These are phyloP conservation scores for Colletotrichum sublineola DNA, from an alignment of 2,329 filamentous ascomycete genomes.

Conservation along the genomic window DNA sequence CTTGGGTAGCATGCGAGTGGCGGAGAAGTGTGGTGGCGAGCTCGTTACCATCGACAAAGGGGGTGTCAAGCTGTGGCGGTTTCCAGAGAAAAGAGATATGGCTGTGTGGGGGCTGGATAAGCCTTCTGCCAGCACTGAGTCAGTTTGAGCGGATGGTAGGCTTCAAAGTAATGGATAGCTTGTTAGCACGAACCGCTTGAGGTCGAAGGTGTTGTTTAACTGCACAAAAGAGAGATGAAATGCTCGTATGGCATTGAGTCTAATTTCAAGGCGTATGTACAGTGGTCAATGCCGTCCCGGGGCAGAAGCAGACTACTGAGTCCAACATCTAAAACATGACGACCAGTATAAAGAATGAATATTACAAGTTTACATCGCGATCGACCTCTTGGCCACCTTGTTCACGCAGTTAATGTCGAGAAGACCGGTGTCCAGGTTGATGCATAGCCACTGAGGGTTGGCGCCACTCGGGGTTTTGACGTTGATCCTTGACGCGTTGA, in stretches of 20 bases:
- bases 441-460: slow-evolving; percentile 36
- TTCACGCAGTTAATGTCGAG: slow-evolving; percentile 38
- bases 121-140: neutral
- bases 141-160: neutral
- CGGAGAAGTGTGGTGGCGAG: slow-evolving; percentile 15
- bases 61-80: slow-evolving; percentile 31
- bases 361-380: neutral
- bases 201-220: neutral
- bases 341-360: neutral
- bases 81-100: slow-evolving; percentile 24
- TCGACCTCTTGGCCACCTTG: slow-evolving; percentile 24
- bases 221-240: neutral
- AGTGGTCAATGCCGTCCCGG: neutral
- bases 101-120: slow-evolving; percentile 23
- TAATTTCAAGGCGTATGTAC: neutral
- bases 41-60: slow-evolving; percentile 1
- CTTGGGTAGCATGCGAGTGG: slow-evolving; percentile 14
- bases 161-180: neutral
- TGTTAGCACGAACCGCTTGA: neutral
- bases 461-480: slow-evolving; percentile 40
- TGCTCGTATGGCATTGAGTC: too few relatives aligned
- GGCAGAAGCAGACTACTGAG: neutral
- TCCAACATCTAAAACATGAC: neutral
- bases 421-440: slow-evolving; percentile 36
- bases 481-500: slow-evolving; percentile 38